Evolutionary conservation across 2,329 filamentous ascomycete genomes (phyloP), one percentile per base, ranked within the genome.

Genomic region (Arachnomyces sp.): DNA sequence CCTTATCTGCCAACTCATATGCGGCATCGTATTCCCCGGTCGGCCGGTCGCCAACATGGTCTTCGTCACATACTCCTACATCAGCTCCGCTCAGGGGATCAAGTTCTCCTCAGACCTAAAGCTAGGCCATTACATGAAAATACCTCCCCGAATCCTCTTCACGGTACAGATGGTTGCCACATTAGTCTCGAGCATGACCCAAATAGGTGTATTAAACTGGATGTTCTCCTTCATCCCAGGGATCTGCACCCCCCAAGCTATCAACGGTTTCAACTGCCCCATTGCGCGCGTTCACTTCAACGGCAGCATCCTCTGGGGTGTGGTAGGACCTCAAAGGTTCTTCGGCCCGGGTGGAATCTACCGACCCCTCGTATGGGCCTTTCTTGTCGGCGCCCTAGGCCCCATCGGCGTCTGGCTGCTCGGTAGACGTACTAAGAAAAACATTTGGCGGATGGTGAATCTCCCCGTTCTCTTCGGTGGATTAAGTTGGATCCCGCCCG

Each of bases 31-130:
- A 12, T 93, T 93, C 57, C 86, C 86, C 1, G 87, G 87, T 18
- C 81, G 83, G 1, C 87, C 87, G 1, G 84, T 93, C 8, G 87
- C 86, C 37, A 92, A 93, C 61, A 93, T 93, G 87, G 84, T 93
- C 28, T 94, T 93, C 53, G 85, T 90, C 35, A 92, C 85, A 0
- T 94, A 92, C 58, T 86, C 85, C 46, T 93, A 92, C 62, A 92
- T 92, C 55, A 88, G 84, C 3, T 89, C 84, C 0, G 84, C 85
- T 0, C 87, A 94, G 64, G 87, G 87, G 18, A 82, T 93, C 59
- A 92, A 93, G 57, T 94, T 93, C 57, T 82, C 84, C 1, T 81
- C 84, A 2, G 87, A 94, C 58, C 72, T 94, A 37, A 94, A 94
- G 61, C 74, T 94, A 0, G 87, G 60, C 6, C 61, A 65, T 40